phyloP scores from a whole-genome alignment of 805 yeast species.

The Tetrapisispora iriomotensis region DNA sequence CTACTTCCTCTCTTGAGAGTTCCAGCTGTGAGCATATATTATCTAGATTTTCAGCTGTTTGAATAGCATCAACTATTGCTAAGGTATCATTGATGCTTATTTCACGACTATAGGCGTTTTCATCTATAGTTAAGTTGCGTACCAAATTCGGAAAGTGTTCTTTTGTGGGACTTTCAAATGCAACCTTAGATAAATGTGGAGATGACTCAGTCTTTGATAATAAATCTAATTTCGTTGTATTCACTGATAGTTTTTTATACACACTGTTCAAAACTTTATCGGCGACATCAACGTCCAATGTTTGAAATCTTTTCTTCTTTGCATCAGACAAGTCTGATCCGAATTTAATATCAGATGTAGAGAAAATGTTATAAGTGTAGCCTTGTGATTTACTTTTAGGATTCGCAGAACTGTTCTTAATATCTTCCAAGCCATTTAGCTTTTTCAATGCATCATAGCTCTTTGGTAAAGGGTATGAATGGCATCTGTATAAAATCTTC shows the following conservation, averaged over 20 bases:
- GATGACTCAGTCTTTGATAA: neutral
- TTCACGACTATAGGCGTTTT: neutral
- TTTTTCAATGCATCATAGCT: conserved; percentile 11
- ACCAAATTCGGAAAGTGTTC: neutral
- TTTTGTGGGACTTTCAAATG: conserved; percentile 15
- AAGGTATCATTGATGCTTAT: conserved; percentile 16
- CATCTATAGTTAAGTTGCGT: neutral
- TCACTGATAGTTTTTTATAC: conserved; percentile 20
- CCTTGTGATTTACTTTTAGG: conserved; percentile 3
- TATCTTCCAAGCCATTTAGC: conserved; percentile 5
- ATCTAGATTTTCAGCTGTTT: conserved; percentile 48
- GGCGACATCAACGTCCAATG: conserved; percentile 16
- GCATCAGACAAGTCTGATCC: conserved; percentile 5
- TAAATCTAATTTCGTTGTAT: neutral
- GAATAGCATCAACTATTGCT: conserved; percentile 36
- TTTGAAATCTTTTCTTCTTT: conserved; percentile 2
- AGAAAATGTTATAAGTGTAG: conserved; percentile 14
- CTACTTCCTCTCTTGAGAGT: conserved; percentile 46
- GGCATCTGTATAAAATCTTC: conserved; percentile 72
- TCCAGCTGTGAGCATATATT: conserved; percentile 62
- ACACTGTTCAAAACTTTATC: conserved; percentile 23
- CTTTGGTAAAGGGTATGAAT: conserved; percentile 58
- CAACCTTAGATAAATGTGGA: conserved; percentile 11
- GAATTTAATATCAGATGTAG: conserved; percentile 27
- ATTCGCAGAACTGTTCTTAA: conserved; percentile 10